Evolutionary conservation across 495 filamentous ascomycete genomes (phyloP).

Genomic region (Articulospora tetracladia): DNA sequence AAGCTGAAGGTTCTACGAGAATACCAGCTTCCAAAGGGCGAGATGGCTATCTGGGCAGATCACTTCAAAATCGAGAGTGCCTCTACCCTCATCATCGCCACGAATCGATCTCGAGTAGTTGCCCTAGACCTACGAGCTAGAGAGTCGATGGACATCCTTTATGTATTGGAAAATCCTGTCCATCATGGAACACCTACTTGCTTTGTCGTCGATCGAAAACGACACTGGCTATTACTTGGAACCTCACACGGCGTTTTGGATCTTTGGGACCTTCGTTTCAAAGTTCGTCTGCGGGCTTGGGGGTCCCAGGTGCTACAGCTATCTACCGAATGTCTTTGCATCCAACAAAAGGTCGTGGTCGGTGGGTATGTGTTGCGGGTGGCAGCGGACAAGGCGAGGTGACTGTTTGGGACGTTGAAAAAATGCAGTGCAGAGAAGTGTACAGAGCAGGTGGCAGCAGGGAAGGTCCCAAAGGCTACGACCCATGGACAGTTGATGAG

Average conservation of each 20-base stretch:
- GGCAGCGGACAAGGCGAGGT: slow-evolving; percentile 90
- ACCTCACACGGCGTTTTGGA: slow-evolving; percentile 92
- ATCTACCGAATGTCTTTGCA: slow-evolving; percentile 80
- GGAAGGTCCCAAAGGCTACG: slow-evolving; percentile 62
- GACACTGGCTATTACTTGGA: slow-evolving; percentile 86
- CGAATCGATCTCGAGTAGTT: slow-evolving; percentile 76
- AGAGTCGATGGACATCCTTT: slow-evolving; percentile 70
- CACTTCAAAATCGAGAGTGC: slow-evolving; percentile 80
- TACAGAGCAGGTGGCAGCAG: slow-evolving; percentile 62
- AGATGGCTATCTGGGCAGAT: slow-evolving; percentile 87
- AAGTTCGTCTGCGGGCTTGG: slow-evolving; percentile 82
- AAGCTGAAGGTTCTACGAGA: slow-evolving; percentile 72
- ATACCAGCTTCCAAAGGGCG: slow-evolving; percentile 68
- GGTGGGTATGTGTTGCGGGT: slow-evolving; percentile 81
- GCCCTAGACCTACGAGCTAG: slow-evolving; percentile 78
- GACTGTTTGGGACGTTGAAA: slow-evolving; percentile 94
- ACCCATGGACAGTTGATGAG: slow-evolving; percentile 86
- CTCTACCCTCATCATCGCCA: slow-evolving; percentile 81
- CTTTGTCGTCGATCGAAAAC: slow-evolving; percentile 80
- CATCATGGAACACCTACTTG: slow-evolving; percentile 92
- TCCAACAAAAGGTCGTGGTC: slow-evolving; percentile 68
- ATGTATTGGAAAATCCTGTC: slow-evolving; percentile 79
- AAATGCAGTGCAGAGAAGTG: slow-evolving; percentile 81
- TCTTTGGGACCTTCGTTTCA: slow-evolving; percentile 95
- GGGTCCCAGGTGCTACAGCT: slow-evolving; percentile 75